Evolutionary conservation across 2,329 filamentous ascomycete genomes (phyloP).

Genomic region (Claviceps humidiphila): DNA sequence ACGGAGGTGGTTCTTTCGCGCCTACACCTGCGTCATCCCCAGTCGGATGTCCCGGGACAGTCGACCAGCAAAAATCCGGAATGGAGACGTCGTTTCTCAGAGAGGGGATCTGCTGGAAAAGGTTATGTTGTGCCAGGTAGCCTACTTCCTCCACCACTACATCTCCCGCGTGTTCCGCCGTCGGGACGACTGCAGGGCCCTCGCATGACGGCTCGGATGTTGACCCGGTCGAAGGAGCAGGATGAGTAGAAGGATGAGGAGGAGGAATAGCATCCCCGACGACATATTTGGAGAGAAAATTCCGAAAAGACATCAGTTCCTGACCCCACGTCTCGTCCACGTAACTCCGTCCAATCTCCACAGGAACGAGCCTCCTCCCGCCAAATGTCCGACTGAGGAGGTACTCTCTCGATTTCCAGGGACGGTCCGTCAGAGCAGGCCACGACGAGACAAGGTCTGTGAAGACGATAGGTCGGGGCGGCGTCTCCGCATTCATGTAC

Average conservation of each 20-base stretch:
- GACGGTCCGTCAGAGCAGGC: slow-evolving; percentile 57
- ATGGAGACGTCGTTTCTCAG: slow-evolving; percentile 63
- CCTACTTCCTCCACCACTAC: slow-evolving; percentile 25
- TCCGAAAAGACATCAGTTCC: slow-evolving; percentile 58
- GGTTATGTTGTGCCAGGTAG: slow-evolving; percentile 85
- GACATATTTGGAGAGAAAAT: slow-evolving; percentile 56
- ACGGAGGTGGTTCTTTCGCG: slow-evolving; percentile 14
- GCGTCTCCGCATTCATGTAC: slow-evolving; percentile 37
- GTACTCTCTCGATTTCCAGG: slow-evolving; percentile 65
- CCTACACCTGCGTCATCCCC: neutral
- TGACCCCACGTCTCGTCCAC: slow-evolving; percentile 79
- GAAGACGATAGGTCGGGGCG: slow-evolving; percentile 55
- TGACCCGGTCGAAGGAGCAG: no score
- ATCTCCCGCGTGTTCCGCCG: slow-evolving; percentile 14
- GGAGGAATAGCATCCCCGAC: neutral
- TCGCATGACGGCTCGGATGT: no score
- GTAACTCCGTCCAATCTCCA: slow-evolving; percentile 79
- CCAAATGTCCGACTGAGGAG: slow-evolving; percentile 60
- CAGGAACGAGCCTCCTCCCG: slow-evolving; percentile 68
- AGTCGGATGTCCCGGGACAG: slow-evolving; percentile 43
- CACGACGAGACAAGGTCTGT: slow-evolving; percentile 49
- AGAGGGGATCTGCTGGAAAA: slow-evolving; percentile 69
- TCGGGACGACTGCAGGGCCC: no score
- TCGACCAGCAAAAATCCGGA: slow-evolving; percentile 74
- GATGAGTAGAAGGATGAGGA: no score